These are phyloP conservation scores for Kodamaea leandrae DNA, from an alignment of 805 yeast genomes.

Conservation along the genomic window DNA sequence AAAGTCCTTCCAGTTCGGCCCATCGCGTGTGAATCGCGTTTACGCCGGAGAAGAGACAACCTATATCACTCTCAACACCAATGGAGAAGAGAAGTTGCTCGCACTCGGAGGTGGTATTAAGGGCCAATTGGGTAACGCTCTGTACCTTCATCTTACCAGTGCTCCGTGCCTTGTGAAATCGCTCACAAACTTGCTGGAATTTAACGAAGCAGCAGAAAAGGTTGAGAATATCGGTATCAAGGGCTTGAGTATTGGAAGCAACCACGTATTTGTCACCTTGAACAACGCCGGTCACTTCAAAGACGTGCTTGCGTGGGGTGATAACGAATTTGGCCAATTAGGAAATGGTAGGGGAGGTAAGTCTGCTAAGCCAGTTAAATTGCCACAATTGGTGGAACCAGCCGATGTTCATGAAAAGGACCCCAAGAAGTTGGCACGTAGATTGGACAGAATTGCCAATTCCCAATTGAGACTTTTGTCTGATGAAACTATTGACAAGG, in stretches of 20 bases:
- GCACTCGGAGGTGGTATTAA: conserved; percentile 79
- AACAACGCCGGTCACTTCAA: conserved; percentile 42
- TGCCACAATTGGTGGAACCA: conserved; percentile 64
- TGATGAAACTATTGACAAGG: conserved; percentile 17
- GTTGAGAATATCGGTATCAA: conserved; percentile 48
- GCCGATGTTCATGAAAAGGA: conserved; percentile 21
- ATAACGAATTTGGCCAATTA: conserved; percentile 76
- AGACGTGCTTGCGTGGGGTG: conserved; percentile 80
- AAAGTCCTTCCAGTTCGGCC: conserved; percentile 26
- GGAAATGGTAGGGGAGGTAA: conserved; percentile 78
- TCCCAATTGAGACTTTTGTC: conserved; percentile 48
- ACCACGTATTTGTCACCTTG: conserved; percentile 62
- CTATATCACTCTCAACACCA: conserved; percentile 27
- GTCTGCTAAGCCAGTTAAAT: conserved; percentile 48
- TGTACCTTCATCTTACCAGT: conserved; percentile 69
- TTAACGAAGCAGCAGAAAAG: conserved; percentile 43
- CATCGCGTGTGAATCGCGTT: conserved; percentile 50
- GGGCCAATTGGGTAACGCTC: conserved; percentile 84
- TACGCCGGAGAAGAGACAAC: conserved; percentile 69
- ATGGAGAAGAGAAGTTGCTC: conserved; percentile 17
- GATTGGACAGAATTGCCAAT: conserved; percentile 31
- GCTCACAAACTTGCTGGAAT: conserved; percentile 50
- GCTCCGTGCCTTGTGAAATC: conserved; percentile 60
- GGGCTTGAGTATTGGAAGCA: conserved; percentile 58
- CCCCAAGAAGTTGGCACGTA: conserved; percentile 25